Evolutionary conservation across 805 yeast genomes (phyloP).

Genomic region (Torulaspora microellipsoides): DNA sequence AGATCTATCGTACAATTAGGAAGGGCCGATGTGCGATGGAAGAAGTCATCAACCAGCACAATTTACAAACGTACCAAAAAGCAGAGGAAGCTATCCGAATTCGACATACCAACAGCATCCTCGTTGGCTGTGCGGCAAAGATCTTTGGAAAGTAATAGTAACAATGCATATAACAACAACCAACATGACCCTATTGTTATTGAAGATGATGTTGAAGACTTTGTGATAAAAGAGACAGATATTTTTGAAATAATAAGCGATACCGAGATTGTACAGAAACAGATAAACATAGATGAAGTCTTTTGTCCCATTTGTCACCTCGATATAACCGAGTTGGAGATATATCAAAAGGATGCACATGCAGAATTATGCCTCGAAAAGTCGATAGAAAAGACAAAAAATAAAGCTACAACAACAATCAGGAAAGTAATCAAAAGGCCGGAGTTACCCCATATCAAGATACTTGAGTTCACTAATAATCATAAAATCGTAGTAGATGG

Average conservation of each 20-base stretch:
- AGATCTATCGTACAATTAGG: constrained; percentile 18
- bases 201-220: constrained; percentile 2
- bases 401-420: not conserved
- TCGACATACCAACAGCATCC: constrained; percentile 23
- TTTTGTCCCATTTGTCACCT: constrained; percentile 52
- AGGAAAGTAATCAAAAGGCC: constrained; percentile 4
- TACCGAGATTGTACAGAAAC: constrained; percentile 10
- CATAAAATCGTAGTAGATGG: constrained; percentile 61
- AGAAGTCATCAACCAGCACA: not conserved
- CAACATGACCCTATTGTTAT: constrained; percentile 12
- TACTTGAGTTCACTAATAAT: constrained; percentile 39
- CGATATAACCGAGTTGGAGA: constrained; percentile 36
- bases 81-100: constrained; percentile 27
- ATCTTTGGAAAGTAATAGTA: not conserved
- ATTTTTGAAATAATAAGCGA: not conserved
- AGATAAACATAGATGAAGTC: constrained; percentile 11
- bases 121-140: constrained; percentile 8
- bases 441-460: constrained; percentile 53
- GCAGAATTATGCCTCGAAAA: constrained; percentile 49
- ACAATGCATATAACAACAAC: not conserved
- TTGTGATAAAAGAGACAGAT: not conserved
- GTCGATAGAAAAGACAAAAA: constrained; percentile 2
- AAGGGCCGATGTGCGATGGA: constrained; percentile 14
- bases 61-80: constrained; percentile 12
- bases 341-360: constrained; percentile 47